A percentile compares a stretch with the other conserved stretches of the same genome.
Conservation (phyloP, 2,329 filamentous ascomycete genomes). For the Phyllosticta capitalensis region DNA sequence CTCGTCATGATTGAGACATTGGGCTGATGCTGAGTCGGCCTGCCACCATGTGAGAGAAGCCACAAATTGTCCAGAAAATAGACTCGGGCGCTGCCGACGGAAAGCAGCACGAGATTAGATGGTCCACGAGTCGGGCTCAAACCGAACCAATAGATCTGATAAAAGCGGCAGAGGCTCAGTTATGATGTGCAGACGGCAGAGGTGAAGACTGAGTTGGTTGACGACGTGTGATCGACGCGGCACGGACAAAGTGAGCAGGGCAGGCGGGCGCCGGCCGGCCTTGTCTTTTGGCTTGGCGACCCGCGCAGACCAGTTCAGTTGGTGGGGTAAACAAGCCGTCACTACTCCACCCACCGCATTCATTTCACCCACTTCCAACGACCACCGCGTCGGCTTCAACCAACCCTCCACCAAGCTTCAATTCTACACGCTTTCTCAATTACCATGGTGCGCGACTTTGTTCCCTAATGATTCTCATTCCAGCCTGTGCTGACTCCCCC, state of each 20-base stretch:
- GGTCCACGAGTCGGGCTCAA: not conserved
- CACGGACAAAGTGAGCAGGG: too few relatives aligned
- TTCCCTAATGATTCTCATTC: not conserved
- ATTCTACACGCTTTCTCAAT: not conserved
- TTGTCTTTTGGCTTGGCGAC: too few relatives aligned
- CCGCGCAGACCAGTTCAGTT: not conserved
- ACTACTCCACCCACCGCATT: not conserved
- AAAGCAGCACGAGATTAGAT: too few relatives aligned
- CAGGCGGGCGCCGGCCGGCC: not conserved
- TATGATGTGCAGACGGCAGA: not conserved
- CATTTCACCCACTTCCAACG: not conserved
- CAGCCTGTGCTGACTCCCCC: not conserved
- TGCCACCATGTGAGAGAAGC: too few relatives aligned
- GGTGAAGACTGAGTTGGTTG: not conserved
- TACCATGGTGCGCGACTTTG: not conserved
- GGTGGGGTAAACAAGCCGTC: not conserved
- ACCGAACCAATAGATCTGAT: too few relatives aligned
- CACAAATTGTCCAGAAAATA: too few relatives aligned
- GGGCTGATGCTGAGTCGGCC: too few relatives aligned
- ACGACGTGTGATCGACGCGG: not conserved
- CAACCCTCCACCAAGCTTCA: not conserved
- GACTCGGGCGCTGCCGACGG: too few relatives aligned
- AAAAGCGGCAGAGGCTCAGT: not conserved
- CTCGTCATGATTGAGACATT: not conserved
- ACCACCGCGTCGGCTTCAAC: not conserved